Percentiles rank a stretch among this genome's conserved stretches.
phyloP scores from a whole-genome alignment of 805 yeast genomes.

The Myxozyma kluyveri region DNA sequence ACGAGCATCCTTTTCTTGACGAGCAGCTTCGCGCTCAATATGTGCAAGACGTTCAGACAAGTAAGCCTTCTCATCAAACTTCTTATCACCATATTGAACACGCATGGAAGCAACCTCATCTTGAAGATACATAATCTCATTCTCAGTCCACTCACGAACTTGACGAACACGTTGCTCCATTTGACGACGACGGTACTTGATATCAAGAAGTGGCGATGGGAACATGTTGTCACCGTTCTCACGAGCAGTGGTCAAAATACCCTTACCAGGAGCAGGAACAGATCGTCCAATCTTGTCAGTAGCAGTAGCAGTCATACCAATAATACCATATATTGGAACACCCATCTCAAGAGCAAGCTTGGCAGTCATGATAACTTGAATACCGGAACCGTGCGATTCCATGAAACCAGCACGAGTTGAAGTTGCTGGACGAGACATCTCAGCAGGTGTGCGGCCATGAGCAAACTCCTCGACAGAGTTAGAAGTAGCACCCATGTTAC shows the following conservation, averaged over 20 bases:
- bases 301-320: slow-evolving; percentile 94
- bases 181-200: slow-evolving; percentile 92
- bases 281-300: slow-evolving; percentile 98
- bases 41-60: slow-evolving; percentile 82
- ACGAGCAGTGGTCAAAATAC: slow-evolving; percentile 96
- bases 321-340: slow-evolving; percentile 95
- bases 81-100: slow-evolving; percentile 41
- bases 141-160: slow-evolving; percentile 79
- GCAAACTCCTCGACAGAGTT: slow-evolving; percentile 82
- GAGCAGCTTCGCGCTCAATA: slow-evolving; percentile 75
- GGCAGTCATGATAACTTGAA: slow-evolving; percentile 93
- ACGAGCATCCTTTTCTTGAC: slow-evolving; percentile 85
- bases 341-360: slow-evolving; percentile 95
- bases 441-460: slow-evolving; percentile 96
- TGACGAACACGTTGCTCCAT: slow-evolving; percentile 73
- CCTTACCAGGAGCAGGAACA: slow-evolving; percentile 99
- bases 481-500: slow-evolving; percentile 97
- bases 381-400: slow-evolving; percentile 99
- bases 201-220: slow-evolving; percentile 77
- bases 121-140: slow-evolving; percentile 66
- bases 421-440: slow-evolving; percentile 98
- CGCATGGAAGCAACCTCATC: slow-evolving; percentile 64
- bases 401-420: slow-evolving; percentile 95
- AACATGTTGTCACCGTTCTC: slow-evolving; percentile 82
- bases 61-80: slow-evolving; percentile 50